These are phyloP conservation scores for Pseudogymnoascus sp. DNA, from an alignment of 2,329 filamentous ascomycete genomes.

Conservation along the genomic window DNA sequence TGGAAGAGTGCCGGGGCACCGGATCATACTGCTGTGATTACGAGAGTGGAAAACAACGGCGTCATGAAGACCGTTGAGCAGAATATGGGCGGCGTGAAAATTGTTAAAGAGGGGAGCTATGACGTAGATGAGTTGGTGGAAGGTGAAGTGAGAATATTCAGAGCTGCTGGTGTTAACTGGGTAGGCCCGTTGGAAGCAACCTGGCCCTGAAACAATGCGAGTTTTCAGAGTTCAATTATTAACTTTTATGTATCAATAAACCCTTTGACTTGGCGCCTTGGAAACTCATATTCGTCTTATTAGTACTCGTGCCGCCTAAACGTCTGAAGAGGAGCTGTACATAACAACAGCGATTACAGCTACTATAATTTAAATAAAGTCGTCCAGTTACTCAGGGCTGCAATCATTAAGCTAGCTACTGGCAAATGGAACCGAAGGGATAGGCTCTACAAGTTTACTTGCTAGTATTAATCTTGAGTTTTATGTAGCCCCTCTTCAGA, in stretches of 20 bases:
- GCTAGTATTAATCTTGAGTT: too few relatives aligned
- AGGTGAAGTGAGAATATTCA: conserved; percentile 28
- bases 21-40: conserved; percentile 30
- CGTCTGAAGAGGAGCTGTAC: too few relatives aligned
- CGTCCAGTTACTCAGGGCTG: too few relatives aligned
- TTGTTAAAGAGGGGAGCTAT: conserved; percentile 25
- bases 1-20: conserved; percentile 24
- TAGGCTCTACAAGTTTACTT: too few relatives aligned
- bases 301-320: too few relatives aligned
- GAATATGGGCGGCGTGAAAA: conserved; percentile 28
- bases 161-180: conserved; percentile 26
- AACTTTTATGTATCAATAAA: background rate
- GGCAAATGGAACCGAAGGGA: too few relatives aligned
- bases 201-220: conserved; percentile 17
- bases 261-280: background rate
- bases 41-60: conserved; percentile 22
- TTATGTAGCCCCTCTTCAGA: too few relatives aligned
- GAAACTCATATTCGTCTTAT: background rate
- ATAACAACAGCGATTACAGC: too few relatives aligned
- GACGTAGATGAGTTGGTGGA: conserved; percentile 24
- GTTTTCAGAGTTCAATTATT: background rate
- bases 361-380: too few relatives aligned
- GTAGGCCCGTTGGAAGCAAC: conserved; percentile 22
- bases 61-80: conserved; percentile 28
- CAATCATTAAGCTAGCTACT: too few relatives aligned